Base-by-base conservation (phyloP, 2,329 filamentous ascomycete genomes). In the Aschersonia sp. region DNA sequence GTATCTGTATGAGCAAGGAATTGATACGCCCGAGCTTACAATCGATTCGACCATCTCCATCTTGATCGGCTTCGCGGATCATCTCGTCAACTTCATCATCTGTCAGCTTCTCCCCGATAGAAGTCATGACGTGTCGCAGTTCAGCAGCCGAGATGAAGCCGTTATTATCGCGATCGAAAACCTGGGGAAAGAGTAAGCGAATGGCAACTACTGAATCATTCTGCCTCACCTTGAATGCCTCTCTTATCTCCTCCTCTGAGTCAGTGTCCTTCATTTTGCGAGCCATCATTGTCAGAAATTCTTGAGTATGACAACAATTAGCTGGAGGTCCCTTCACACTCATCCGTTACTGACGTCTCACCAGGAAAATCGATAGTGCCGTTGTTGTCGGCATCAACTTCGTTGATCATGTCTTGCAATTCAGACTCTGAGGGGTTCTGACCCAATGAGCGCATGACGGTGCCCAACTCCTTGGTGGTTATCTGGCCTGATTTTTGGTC, bases 241-340 rank as follows among this genome's bases (percentile, higher is more conserved):
- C 86, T 59, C 86, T 80, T 58, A 92, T 92, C 66, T 92, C 86
- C 70, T 92, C 86, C 69, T 92, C 86, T 45, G 85, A 90, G 63
- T 92, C 86, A 56, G 86, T 92, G 60, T 90, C 86, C 75, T 90
- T 90, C 86, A 92, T 92, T 73, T 92, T 92, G 62, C 86, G 80
- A 51, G 86, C 86, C 86, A 92, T 92, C 86, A 92, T 92, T 54
- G 86, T 92, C 52, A 92, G 73, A 69, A 92, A 92, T 64, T 92
- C 42, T 43, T 5, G 32, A 30, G 44, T 8, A 37, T 9, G 35
- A 9, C 35, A 37, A 12, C 35, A 37, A 37, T 8, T 37, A 9
- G 35, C 12, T 37, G 22, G 4, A 22, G 22, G 22, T 37, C 35
- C 35, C 8, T 37, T 37, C 35, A 8, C 8, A 37, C 12, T 37